phyloP scores from a whole-genome alignment of 108 stramenopile genomes.

The Conticribra weissflogii region DNA sequence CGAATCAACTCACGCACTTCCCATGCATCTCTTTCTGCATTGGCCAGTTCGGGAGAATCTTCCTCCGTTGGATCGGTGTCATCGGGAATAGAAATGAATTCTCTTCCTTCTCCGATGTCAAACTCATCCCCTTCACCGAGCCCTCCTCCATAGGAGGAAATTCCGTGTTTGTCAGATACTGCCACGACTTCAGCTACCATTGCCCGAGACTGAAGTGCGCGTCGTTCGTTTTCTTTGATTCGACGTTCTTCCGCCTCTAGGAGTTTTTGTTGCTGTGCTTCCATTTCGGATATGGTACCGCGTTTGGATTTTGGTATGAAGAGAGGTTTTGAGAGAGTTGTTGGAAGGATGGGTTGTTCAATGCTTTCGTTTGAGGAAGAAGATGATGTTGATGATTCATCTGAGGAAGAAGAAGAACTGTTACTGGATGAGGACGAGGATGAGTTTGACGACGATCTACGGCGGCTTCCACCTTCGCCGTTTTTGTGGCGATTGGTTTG shows the following conservation, averaged over 20 bases:
- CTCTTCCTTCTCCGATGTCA: slow-evolving; percentile 53
- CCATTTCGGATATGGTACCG: slow-evolving; percentile 52
- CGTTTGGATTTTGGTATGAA: slow-evolving; percentile 82
- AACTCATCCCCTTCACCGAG: slow-evolving; percentile 53
- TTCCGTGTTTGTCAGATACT: slow-evolving; percentile 18
- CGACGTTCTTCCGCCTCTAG: slow-evolving; percentile 50
- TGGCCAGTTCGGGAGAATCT: slow-evolving; percentile 44
- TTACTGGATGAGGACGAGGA: slow-evolving; percentile 46
- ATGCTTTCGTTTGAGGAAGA: slow-evolving; percentile 29
- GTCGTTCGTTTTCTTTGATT: slow-evolving; percentile 48
- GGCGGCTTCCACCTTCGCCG: neutral
- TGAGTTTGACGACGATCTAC: slow-evolving; percentile 34
- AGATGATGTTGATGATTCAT: slow-evolving; percentile 12
- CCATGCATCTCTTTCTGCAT: slow-evolving; percentile 70
- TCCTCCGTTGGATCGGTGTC: slow-evolving; percentile 49
- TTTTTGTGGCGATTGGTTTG: neutral
- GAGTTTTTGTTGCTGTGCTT: slow-evolving; percentile 59
- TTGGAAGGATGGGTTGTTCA: slow-evolving; percentile 36
- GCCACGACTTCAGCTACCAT: slow-evolving; percentile 68
- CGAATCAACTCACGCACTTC: slow-evolving; percentile 81
- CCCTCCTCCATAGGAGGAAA: neutral
- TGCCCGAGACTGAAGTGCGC: slow-evolving; percentile 73
- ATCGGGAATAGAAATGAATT: slow-evolving; percentile 45
- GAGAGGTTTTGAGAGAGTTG: slow-evolving; percentile 61
- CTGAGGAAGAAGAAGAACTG: slow-evolving; percentile 11